These are phyloP conservation scores for Spongispora temasekensis DNA, from an alignment of 1,284 basidiomycete species.

Conservation along the genomic window DNA sequence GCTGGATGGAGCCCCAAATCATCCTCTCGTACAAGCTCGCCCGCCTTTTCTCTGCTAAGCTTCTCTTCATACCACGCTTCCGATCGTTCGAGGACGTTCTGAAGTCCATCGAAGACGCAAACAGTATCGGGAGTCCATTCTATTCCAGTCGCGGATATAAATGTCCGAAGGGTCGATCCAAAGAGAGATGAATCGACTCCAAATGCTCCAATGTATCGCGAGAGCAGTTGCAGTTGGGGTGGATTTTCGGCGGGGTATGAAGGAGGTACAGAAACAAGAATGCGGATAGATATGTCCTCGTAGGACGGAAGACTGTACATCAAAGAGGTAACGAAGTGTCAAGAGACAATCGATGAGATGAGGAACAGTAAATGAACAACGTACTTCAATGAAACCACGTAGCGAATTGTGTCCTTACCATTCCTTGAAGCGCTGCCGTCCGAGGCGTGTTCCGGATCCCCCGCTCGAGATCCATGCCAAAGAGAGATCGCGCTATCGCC, in stretches of 20 bases:
- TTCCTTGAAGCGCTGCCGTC: constrained; percentile 5
- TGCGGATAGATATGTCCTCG: constrained; percentile 56
- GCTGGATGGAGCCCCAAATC: constrained; percentile 36
- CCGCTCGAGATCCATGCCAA: constrained; percentile 46
- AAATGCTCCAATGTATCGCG: constrained; percentile 82
- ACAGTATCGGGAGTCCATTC: constrained; percentile 74
- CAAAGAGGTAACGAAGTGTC: no score
- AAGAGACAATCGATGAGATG: constrained; percentile 39
- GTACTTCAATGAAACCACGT: constrained; percentile 58
- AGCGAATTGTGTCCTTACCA: constrained; percentile 52
- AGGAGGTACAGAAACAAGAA: constrained; percentile 75
- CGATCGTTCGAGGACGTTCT: constrained; percentile 71
- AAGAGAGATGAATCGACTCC: constrained; percentile 72
- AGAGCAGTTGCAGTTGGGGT: constrained; percentile 84
- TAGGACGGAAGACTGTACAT: constrained; percentile 48
- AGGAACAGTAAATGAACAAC: constrained; percentile 9
- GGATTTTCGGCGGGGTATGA: constrained; percentile 72
- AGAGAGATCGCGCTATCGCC: constrained; percentile 63
- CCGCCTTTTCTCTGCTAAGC: constrained; percentile 55
- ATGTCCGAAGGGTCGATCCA: constrained; percentile 79
- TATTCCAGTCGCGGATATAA: constrained; percentile 74
- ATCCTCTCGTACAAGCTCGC: constrained; percentile 61
- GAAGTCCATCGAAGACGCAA: constrained; percentile 88
- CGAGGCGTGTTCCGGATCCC: constrained; percentile 15
- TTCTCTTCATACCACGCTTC: constrained; percentile 71